Percentiles rank a stretch among this genome's conserved stretches.
Evolutionary conservation across 106 monocot species (phyloP).

Genomic region (Vanilla planifolia): DNA sequence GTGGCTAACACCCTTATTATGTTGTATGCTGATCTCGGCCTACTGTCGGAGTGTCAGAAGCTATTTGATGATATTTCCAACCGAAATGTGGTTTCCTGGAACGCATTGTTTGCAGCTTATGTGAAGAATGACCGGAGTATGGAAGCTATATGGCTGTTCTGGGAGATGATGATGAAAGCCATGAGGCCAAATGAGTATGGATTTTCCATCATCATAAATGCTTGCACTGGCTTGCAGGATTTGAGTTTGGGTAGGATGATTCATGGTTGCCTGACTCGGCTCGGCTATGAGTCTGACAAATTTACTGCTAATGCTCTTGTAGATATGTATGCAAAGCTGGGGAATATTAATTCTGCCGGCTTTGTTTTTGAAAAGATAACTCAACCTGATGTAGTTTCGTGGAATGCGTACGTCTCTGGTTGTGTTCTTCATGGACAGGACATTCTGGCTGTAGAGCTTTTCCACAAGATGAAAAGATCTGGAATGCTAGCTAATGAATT

Average conservation of each 20-base stretch:
- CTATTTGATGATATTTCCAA: slow-evolving; percentile 38
- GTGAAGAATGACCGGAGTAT: slow-evolving; percentile 32
- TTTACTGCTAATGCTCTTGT: slow-evolving; percentile 69
- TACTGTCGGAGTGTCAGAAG: slow-evolving; percentile 25
- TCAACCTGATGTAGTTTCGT: slow-evolving; percentile 54
- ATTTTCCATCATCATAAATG: slow-evolving; percentile 57
- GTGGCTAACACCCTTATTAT: slow-evolving; percentile 70
- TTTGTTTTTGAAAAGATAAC: slow-evolving; percentile 39
- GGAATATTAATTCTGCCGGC: slow-evolving; percentile 33
- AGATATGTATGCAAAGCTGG: slow-evolving; percentile 74
- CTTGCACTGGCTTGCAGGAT: slow-evolving; percentile 51
- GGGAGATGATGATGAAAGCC: slow-evolving; percentile 51
- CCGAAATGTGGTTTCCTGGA: slow-evolving; percentile 70
- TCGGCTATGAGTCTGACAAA: slow-evolving; percentile 43
- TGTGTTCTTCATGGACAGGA: slow-evolving; percentile 61
- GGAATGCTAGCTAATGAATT: slow-evolving; percentile 51
- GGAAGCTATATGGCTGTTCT: slow-evolving; percentile 41
- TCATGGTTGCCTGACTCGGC: slow-evolving; percentile 41
- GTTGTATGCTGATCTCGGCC: slow-evolving; percentile 53
- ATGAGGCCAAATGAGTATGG: slow-evolving; percentile 61
- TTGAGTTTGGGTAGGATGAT: slow-evolving; percentile 30
- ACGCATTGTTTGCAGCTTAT: slow-evolving; percentile 46
- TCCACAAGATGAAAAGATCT: slow-evolving; percentile 45
- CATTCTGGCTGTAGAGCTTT: slow-evolving; percentile 34
- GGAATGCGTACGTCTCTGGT: slow-evolving; percentile 80